Base-by-base conservation (phyloP, 2,329 filamentous ascomycete genomes). In the Huntiella bhutanensis region DNA sequence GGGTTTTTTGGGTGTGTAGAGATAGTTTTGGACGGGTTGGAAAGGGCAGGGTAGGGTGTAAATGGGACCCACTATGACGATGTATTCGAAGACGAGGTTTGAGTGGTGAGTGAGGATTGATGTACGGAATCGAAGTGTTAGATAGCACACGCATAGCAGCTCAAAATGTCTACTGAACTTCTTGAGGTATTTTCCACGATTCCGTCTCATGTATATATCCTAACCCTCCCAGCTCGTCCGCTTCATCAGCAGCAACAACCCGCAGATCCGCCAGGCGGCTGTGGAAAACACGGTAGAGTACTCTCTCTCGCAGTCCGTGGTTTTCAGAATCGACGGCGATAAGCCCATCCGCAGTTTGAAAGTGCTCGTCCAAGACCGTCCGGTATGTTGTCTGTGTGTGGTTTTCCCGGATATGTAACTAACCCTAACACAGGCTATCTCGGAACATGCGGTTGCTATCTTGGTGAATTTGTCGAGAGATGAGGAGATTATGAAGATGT, bases 241-340 rank as follows among this genome's bases (percentile, higher is more conserved):
- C 60, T 95, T 96, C 63, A 82, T 96, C 50, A 81, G 83, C 62
- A 81, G 93, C 64, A 83, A 83, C 50, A 94, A 92, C 59, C 84
- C 85, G 37, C 82, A 94, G 59, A 85, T 96, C 53, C 77, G 91
- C 55, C 77, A 84, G 59, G 71, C 88, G 54, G 87, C 87, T 42
- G 76, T 80, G 46, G 86, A 94, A 61, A 82, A 92, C 55, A 70
- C 95, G 33, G 77, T 95, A 40, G 83, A 85, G 8, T 96, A 83
- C 53, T 82, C 82, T 17, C 70, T 75, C 8, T 64, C 71, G 1
- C 72, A 94, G 53, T 80, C 82, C 0, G 65, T 69, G 0, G 73
- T 96, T 16, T 98, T 98, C 70, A 96, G 95, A 63, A 68, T 69
- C 5, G 74, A 85, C 22, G 70, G 84, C 47, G 64, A 93, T 10